Base-by-base conservation (phyloP, 139 green algal species). In the Chlorella sp. region DNA sequence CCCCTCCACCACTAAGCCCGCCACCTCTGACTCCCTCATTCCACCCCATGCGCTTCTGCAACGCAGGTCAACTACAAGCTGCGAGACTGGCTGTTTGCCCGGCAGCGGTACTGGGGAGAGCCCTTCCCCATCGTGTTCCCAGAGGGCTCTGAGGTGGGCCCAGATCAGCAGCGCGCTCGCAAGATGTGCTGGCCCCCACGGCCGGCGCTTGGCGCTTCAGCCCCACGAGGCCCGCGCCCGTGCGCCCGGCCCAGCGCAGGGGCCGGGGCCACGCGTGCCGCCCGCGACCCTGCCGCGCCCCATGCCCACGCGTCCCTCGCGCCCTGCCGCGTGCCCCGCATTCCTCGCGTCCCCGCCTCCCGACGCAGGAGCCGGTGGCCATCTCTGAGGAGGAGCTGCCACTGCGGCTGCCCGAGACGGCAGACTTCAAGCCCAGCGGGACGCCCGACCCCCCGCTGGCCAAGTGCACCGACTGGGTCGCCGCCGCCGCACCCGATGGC, bases 91-190 rank as follows among this genome's bases (percentile, higher is more conserved):
- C 89, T 99, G 64, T 99, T 99, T 83, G 95, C 96, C 3, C 85
- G 96, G 41, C 96, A 99, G 88, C 84, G 96, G 9, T 99, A 99
- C 85, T 99, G 96, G 96, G 96, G 96, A 2, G 96, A 99, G 83
- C 96, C 96, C 38, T 98, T 99, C 86, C 96, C 96, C n/a, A 83
- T 99, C 8, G 79, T 98, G 38, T 97, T 91, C 78, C 74, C 82
- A 0, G 89, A 95, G 58, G 88, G 76, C 38, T 87, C 72, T 33
- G 83, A 90, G 15, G 87, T 82, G 36, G 31, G 61, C n/a, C n/a
- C n/a, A n/a, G n/a, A n/a, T n/a, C n/a, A n/a, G n/a, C n/a, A n/a
- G n/a, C n/a, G n/a, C n/a, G n/a, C n/a, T n/a, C n/a, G n/a, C n/a
- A n/a, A n/a, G n/a, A n/a, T n/a, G n/a, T n/a, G n/a, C n/a, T n/a